These are phyloP conservation scores for Spiromastix sp. DNA, from an alignment of 2,329 filamentous ascomycete genomes.

Conservation along the genomic window DNA sequence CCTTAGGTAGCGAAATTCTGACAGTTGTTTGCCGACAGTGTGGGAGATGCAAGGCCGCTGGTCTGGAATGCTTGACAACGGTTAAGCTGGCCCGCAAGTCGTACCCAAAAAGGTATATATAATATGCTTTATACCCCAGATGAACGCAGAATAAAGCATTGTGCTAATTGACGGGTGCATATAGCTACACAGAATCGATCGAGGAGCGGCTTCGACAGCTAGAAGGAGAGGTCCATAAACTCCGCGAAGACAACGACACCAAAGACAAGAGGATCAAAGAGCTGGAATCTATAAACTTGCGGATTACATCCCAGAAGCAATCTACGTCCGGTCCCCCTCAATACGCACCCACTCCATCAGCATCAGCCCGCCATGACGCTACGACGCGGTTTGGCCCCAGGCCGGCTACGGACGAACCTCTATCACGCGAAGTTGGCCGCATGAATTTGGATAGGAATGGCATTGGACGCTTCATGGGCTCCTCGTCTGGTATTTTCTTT, in stretches of 20 bases:
- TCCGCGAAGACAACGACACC: constrained; percentile 6
- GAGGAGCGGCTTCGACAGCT: constrained; percentile 9
- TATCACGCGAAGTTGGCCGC: constrained; percentile 9
- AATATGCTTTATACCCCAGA: too few species aligned
- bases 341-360: too few species aligned
- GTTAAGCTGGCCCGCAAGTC: constrained; percentile 10
- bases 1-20: too few species aligned
- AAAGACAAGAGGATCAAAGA: constrained; percentile 10
- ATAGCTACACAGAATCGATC: constrained; percentile 10
- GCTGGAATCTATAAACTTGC: constrained; percentile 7
- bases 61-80: constrained; percentile 9
- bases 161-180: too few species aligned
- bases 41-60: constrained; percentile 7
- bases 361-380: not conserved
- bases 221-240: constrained; percentile 9
- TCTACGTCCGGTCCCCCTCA: too few species aligned
- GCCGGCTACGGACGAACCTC: constrained; percentile 7
- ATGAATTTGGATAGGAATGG: constrained; percentile 9
- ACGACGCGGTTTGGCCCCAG: not conserved
- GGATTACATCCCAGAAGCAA: too few species aligned
- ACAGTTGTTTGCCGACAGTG: too few species aligned
- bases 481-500: constrained; percentile 10
- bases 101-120: constrained; percentile 8
- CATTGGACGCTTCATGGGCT: constrained; percentile 10
- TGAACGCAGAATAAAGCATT: too few species aligned